Percentiles rank a stretch among this genome's conserved stretches.
phyloP scores from a whole-genome alignment of 768 basidiomycete species.

The Rubroboletus satanas region DNA sequence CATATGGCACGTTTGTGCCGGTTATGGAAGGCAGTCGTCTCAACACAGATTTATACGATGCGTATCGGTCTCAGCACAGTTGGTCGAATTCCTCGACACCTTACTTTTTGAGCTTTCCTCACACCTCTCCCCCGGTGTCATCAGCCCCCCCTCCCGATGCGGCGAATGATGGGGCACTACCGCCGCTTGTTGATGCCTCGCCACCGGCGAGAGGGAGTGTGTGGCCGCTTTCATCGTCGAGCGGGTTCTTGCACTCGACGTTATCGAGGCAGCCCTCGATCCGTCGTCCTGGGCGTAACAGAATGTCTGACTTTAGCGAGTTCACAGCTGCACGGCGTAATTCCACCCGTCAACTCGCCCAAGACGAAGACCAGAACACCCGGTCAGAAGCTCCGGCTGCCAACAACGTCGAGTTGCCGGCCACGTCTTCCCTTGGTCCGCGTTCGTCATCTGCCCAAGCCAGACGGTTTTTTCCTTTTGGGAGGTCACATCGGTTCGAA shows the following conservation, averaged over 20 bases:
- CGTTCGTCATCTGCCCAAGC: conserved; percentile 26
- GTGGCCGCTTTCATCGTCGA: conserved; percentile 26
- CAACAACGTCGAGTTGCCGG: neutral
- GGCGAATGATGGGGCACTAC: conserved; percentile 23
- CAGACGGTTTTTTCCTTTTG: conserved; percentile 58
- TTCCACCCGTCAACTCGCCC: conserved; percentile 34
- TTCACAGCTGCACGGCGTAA: conserved; percentile 65
- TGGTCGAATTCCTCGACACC: conserved; percentile 29
- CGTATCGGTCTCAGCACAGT: conserved; percentile 42
- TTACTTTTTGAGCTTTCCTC: conserved; percentile 20
- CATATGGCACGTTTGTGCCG: conserved; percentile 33
- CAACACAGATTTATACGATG: conserved; percentile 63
- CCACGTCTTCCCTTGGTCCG: conserved; percentile 8
- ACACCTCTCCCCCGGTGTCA: conserved; percentile 26
- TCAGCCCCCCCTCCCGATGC: conserved; percentile 26
- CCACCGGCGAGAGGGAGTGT: conserved; percentile 17
- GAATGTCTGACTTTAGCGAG: conserved; percentile 68
- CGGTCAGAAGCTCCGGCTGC: conserved; percentile 10
- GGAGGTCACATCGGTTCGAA: conserved; percentile 43
- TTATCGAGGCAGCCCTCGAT: conserved; percentile 58
- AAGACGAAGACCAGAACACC: conserved; percentile 23
- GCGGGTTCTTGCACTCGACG: conserved; percentile 25
- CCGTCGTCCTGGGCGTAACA: conserved; percentile 51
- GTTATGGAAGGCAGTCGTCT: conserved; percentile 51
- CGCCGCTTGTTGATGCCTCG: conserved; percentile 28